Percentiles rank a stretch among this genome's conserved stretches.
phyloP scores from a whole-genome alignment of 2,329 filamentous ascomycete genomes.

The Aspergillus melleus region DNA sequence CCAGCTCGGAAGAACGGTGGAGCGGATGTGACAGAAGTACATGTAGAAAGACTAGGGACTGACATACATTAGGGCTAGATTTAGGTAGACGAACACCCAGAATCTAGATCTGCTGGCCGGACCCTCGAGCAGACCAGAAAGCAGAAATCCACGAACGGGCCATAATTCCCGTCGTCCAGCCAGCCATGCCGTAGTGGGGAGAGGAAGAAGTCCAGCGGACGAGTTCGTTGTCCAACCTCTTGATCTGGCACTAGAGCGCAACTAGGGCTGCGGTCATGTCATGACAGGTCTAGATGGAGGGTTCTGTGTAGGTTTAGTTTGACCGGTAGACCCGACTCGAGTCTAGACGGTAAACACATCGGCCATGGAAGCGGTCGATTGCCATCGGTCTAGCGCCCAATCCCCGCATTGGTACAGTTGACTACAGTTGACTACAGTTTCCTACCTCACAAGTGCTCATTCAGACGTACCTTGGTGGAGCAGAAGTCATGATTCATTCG shows the following conservation, averaged over 20 bases:
- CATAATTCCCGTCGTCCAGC: background rate
- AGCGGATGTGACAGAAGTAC: background rate
- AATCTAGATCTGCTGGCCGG: too few relatives aligned
- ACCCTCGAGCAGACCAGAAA: too few relatives aligned
- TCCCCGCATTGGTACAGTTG: background rate
- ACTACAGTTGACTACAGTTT: too few relatives aligned
- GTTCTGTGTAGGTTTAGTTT: background rate
- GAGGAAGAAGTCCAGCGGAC: background rate
- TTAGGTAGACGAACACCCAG: background rate
- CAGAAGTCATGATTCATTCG: background rate
- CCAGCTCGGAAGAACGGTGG: background rate
- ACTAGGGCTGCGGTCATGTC: background rate
- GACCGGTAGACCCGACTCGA: background rate
- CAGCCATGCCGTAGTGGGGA: background rate
- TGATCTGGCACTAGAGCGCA: background rate
- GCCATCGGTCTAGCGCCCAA: background rate
- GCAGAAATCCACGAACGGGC: background rate
- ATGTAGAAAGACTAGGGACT: background rate
- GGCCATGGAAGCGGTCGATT: too few relatives aligned
- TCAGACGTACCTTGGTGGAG: background rate
- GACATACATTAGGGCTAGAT: background rate
- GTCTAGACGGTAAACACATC: too few relatives aligned
- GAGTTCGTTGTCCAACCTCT: background rate
- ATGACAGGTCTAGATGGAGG: background rate
- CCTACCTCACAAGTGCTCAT: background rate